Evolutionary conservation across 768 basidiomycete genomes (phyloP).

Genomic region (Auricularia sp.): DNA sequence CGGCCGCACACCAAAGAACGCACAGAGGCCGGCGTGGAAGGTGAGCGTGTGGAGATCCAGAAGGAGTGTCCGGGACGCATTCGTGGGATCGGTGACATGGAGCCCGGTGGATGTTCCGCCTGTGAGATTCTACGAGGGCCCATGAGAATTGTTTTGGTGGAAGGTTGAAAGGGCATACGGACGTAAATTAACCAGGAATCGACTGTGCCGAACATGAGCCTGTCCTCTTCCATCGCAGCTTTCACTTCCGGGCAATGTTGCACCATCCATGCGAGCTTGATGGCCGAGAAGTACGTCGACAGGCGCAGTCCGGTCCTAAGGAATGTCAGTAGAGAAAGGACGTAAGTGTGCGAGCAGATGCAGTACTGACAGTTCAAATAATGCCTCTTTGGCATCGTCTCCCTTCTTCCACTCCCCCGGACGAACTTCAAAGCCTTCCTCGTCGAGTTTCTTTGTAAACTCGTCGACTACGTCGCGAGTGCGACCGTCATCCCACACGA

Average conservation of each 20-base stretch:
- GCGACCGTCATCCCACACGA: conserved; percentile 96
- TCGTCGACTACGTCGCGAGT: conserved; percentile 79
- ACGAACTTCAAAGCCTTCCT: conserved; percentile 63
- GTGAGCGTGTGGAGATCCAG: conserved; percentile 70
- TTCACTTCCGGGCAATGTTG: conserved; percentile 70
- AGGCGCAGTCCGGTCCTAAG: conserved; percentile 82
- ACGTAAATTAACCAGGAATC: conserved; percentile 96
- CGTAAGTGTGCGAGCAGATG: conserved; percentile 17
- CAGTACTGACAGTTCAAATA: conserved; percentile 51
- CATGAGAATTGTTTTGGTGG: not conserved
- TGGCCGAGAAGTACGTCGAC: conserved; percentile 95
- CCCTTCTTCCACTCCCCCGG: conserved; percentile 62
- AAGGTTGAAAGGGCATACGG: conserved; percentile 10
- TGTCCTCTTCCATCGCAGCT: conserved; percentile 68
- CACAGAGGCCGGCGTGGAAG: conserved; percentile 75
- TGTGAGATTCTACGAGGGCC: conserved; percentile 54
- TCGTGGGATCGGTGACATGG: conserved; percentile 88
- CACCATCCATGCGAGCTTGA: conserved; percentile 96
- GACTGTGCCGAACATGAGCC: conserved; percentile 86
- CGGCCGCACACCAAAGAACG: conserved; percentile 73
- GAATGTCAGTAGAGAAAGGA: conserved; percentile 8
- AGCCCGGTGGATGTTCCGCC: conserved; percentile 57
- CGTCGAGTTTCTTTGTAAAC: conserved; percentile 58
- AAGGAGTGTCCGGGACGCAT: conserved; percentile 92
- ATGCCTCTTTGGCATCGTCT: conserved; percentile 49